Evolutionary conservation across 768 basidiomycete genomes (phyloP).

Genomic region (Lactifluus volemus): DNA sequence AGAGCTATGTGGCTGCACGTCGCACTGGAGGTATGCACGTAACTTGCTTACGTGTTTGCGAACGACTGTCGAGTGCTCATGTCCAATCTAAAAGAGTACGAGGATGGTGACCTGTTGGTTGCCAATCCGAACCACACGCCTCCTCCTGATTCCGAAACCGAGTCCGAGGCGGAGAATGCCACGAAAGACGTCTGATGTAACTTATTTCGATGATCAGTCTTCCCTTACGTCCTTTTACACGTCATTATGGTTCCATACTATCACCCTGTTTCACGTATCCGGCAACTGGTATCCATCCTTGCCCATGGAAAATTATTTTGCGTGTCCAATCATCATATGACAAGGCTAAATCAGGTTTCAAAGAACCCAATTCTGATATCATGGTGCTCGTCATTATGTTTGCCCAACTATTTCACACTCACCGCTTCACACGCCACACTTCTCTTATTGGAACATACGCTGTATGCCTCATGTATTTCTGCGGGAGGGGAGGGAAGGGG

Average conservation of each 20-base stretch:
- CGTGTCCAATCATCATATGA: background rate
- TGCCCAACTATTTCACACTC: too few relatives aligned
- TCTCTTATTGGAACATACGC: too few relatives aligned
- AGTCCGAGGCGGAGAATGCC: background rate
- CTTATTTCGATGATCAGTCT: background rate
- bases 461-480: too few relatives aligned
- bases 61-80: background rate
- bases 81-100: background rate
- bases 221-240: background rate
- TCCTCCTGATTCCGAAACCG: background rate
- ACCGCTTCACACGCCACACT: too few relatives aligned
- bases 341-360: too few relatives aligned
- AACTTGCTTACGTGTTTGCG: background rate
- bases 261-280: background rate
- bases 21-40: slow-evolving; percentile 38
- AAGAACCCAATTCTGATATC: too few relatives aligned
- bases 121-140: slow-evolving; percentile 15
- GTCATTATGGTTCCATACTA: background rate
- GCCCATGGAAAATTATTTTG: too few relatives aligned
- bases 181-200: background rate
- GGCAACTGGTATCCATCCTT: background rate
- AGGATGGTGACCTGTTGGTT: slow-evolving; percentile 7
- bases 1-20: slow-evolving; percentile 49
- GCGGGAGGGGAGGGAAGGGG: too few relatives aligned
- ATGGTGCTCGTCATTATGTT: too few relatives aligned